Evolutionary conservation across 2,329 filamentous ascomycete species (phyloP), one percentile per base, ranked within the genome.

Genomic region (Thyridium curvatum): DNA sequence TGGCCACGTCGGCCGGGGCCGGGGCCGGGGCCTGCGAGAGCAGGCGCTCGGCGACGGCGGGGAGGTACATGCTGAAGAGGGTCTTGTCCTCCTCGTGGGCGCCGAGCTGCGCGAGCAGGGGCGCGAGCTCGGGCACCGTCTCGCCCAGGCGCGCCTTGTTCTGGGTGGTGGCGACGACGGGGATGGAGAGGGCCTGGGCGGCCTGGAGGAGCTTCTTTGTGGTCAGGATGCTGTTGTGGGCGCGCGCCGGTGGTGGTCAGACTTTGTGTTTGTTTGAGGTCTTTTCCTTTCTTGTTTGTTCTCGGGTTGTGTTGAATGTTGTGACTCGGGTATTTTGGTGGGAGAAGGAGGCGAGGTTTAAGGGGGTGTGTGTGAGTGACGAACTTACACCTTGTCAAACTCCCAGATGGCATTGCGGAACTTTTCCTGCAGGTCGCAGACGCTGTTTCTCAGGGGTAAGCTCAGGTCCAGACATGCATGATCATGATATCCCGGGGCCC

Each of bases 381-480:
- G n/a, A n/a, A 57, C 68, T 42, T 69, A 86, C 81, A 96, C 75
- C 58, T 85, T 88, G 46, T 86, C 77, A 56, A 90, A 96, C 56
- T 94, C 82, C 65, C 83, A 77, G 52, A 97, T 95, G 40, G 82
- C 83, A 8, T 71, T 69, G 44, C 87, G 78, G 65, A 97, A 97
- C 61, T 89, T 94, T 51, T 96, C 91, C 66, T 97, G 91, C 46
- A 97, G 72, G 56, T 97, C 91, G 67, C 91, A 97, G 57, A 97
- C 78, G 54, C 90, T 96, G 40, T 40, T 12, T 32, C n/a, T n/a
- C 8, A 5, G 3, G 17, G 7, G 17, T 35, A 26, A 35, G 34
- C 18, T 13, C 8, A 18, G 21, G 13, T n/a, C n/a, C n/a, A n/a
- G n/a, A n/a, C n/a, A n/a, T n/a, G n/a, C n/a, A n/a, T n/a, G n/a